Conservation (phyloP, 768 basidiomycete genomes). For the Boletus rex-veris region DNA sequence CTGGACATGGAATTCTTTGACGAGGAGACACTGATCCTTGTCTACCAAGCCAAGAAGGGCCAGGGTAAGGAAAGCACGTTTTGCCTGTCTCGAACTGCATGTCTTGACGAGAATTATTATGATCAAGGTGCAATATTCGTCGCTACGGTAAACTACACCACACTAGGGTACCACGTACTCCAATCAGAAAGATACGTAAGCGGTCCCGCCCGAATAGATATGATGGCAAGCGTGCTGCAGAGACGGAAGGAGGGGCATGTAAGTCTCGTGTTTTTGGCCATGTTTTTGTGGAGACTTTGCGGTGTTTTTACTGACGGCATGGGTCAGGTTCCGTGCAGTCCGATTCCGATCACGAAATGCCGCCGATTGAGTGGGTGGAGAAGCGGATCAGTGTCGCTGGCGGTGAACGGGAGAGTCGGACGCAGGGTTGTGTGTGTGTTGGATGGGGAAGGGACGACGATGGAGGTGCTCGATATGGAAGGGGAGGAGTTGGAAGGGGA, state of each 20-base stretch:
- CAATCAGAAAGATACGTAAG: conserved; percentile 49
- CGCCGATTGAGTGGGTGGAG: conserved; percentile 53
- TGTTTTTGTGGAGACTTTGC: conserved; percentile 29
- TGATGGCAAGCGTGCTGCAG: conserved; percentile 56
- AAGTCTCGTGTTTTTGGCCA: conserved; percentile 36
- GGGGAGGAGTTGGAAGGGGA: conserved; percentile 49
- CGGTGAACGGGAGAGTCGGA: conserved; percentile 71
- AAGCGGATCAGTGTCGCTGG: conserved; percentile 52
- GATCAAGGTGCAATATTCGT: conserved; percentile 51
- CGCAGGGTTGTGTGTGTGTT: conserved; percentile 75
- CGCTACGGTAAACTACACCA: conserved; percentile 60
- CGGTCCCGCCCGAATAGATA: conserved; percentile 55
- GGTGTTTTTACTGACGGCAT: conserved; percentile 33
- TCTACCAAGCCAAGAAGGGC: conserved; percentile 49
- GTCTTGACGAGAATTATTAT: conserved; percentile 33
- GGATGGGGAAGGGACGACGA: conserved; percentile 54
- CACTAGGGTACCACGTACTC: conserved; percentile 57
- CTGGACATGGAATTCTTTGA: conserved; percentile 79
- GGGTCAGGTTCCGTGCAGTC: conserved; percentile 47
- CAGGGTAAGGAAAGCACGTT: conserved; percentile 42
- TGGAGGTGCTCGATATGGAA: conserved; percentile 81
- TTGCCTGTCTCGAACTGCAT: conserved; percentile 11
- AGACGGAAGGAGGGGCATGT: conserved; percentile 64
- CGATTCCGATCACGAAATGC: conserved; percentile 53
- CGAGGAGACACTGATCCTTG: conserved; percentile 62